Conservation (phyloP, 2,329 filamentous ascomycete species). For the Talaromyces funiculosus region DNA sequence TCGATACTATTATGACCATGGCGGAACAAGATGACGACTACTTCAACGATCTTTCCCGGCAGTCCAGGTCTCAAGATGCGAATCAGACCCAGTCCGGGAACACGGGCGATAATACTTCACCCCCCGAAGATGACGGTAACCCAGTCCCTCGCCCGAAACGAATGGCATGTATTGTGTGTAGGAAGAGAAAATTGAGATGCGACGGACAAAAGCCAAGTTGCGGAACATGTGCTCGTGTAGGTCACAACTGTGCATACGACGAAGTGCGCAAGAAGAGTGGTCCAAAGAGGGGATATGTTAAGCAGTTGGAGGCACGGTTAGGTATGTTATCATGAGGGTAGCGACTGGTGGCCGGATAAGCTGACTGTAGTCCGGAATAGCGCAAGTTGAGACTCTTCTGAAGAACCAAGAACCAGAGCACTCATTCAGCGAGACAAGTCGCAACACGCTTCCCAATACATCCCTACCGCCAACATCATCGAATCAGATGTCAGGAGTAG, state of each 20-base stretch:
- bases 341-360: neutral
- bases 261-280: conserved; percentile 92
- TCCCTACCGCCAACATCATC: conserved; percentile 27
- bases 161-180: conserved; percentile 89
- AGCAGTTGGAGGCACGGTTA: conserved; percentile 84
- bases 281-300: conserved; percentile 90
- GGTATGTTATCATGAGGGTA: conserved; percentile 54
- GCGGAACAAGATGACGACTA: conserved; percentile 38
- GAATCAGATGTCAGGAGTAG: conserved; percentile 22
- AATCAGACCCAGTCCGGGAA: conserved; percentile 20
- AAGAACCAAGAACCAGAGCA: conserved; percentile 64
- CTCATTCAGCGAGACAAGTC: conserved; percentile 23
- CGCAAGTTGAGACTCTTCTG: conserved; percentile 86
- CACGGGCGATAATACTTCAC: conserved; percentile 3
- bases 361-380: conserved; percentile 41
- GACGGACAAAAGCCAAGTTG: conserved; percentile 80
- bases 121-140: conserved; percentile 38
- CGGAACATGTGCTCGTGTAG: conserved; percentile 79
- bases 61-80: conserved; percentile 30
- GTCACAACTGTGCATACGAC: conserved; percentile 84
- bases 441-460: conserved; percentile 15
- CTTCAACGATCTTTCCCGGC: conserved; percentile 53
- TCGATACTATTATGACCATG: conserved; percentile 7
- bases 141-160: conserved; percentile 79
- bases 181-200: conserved; percentile 86